Evolutionary conservation across 2,329 filamentous ascomycete genomes (phyloP).

Genomic region (Penicillium sp.): DNA sequence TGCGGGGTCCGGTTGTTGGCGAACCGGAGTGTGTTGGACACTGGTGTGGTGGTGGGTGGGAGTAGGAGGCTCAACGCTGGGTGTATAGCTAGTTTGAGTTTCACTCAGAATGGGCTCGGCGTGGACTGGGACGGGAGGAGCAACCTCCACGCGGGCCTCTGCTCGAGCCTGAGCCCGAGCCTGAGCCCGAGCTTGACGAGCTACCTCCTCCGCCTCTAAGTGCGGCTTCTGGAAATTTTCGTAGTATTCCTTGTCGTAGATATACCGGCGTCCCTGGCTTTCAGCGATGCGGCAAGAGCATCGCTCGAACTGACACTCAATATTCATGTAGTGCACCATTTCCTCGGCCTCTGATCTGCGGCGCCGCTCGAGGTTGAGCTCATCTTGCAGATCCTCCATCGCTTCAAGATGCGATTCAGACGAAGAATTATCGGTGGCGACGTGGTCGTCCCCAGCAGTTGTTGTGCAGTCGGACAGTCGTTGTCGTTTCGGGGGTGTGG

Average conservation of each 20-base stretch:
- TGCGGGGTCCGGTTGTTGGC: constrained; percentile 1
- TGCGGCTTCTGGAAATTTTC: constrained; percentile 26
- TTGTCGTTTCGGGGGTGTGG: constrained; percentile 40
- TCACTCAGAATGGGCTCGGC: constrained; percentile 1
- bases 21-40: constrained; percentile 6
- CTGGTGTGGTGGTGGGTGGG: not conserved
- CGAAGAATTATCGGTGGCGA: constrained; percentile 28
- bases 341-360: constrained; percentile 59
- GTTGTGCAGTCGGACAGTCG: constrained; percentile 37
- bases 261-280: constrained; percentile 42
- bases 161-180: constrained; percentile 5
- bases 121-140: not conserved
- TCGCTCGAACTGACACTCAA: constrained; percentile 54
- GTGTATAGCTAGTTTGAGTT: constrained; percentile 20
- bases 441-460: constrained; percentile 27
- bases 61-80: constrained; percentile 22
- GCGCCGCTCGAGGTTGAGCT: constrained; percentile 56
- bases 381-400: constrained; percentile 51
- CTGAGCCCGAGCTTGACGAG: not conserved
- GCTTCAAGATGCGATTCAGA: constrained; percentile 44
- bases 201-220: constrained; percentile 9
- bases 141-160: not conserved
- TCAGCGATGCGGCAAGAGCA: constrained; percentile 55
- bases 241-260: constrained; percentile 43
- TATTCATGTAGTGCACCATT: constrained; percentile 56